Conservation (phyloP, 768 basidiomycete species). For the Panaeolus papilionaceus region DNA sequence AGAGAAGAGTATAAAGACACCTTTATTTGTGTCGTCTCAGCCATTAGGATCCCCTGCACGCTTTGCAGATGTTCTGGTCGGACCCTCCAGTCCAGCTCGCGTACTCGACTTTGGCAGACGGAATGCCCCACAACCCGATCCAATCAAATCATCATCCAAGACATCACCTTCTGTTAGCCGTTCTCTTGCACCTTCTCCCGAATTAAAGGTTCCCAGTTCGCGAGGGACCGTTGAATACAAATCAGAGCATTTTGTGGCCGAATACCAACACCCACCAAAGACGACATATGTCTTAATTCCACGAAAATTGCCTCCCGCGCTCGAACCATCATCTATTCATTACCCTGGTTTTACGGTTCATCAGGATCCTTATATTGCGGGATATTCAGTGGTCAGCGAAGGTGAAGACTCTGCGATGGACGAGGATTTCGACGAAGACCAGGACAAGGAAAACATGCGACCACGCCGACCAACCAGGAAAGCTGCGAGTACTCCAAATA, state of each 20-base stretch:
- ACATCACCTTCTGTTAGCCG: conserved; percentile 28
- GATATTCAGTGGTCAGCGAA: conserved; percentile 20
- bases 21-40: conserved; percentile 33
- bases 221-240: conserved; percentile 17
- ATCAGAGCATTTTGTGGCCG: conserved; percentile 21
- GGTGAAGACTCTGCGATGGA: conserved; percentile 13
- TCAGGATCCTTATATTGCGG: conserved; percentile 49
- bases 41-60: conserved; percentile 46
- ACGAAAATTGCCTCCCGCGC: conserved; percentile 47
- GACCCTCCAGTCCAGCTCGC: conserved; percentile 49
- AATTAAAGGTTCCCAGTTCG: conserved; percentile 29
- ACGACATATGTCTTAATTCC: conserved; percentile 33
- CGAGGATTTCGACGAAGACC: conserved; percentile 15
- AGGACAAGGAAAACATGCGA: conserved; percentile 62
- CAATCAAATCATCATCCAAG: conserved; percentile 31
- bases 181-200: conserved; percentile 36
- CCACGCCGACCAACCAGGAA: conserved; percentile 56
- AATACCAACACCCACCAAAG: conserved; percentile 23
- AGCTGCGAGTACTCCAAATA: conserved; percentile 31
- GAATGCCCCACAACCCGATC: conserved; percentile 28
- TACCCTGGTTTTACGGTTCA: conserved; percentile 72
- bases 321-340: conserved; percentile 62
- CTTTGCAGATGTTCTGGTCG: conserved; percentile 50
- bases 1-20: conserved; percentile 43
- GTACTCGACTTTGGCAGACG: conserved; percentile 56